Percentiles rank a stretch among this genome's conserved stretches.
Conservation (phyloP, 805 yeast species). For the Teunomyces pallodes region DNA sequence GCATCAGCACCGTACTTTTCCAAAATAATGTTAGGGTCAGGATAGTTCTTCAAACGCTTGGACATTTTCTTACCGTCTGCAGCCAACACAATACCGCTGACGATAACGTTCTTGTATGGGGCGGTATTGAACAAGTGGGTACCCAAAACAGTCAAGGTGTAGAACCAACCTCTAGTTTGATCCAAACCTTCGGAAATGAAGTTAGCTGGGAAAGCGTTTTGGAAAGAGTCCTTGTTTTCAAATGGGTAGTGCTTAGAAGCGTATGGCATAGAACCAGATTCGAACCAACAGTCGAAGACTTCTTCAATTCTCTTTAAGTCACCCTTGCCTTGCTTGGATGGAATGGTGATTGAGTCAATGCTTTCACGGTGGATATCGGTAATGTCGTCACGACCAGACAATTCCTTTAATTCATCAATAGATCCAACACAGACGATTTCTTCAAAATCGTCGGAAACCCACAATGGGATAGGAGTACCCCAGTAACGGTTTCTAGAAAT, state of each 20-base stretch:
- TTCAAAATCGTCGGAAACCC: conserved; percentile 92
- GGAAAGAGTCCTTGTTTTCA: conserved; percentile 72
- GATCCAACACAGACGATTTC: conserved; percentile 95
- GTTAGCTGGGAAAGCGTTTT: conserved; percentile 87
- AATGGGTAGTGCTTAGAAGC: conserved; percentile 97
- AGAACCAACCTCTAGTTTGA: conserved; percentile 99
- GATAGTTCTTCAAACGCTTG: conserved; percentile 94
- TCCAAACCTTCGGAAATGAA: conserved; percentile 98
- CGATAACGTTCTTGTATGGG: conserved; percentile 94
- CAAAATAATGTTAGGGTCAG: conserved; percentile 84
- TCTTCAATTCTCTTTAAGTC: conserved; percentile 86
- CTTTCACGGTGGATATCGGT: conserved; percentile 92
- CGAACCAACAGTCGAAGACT: conserved; percentile 99
- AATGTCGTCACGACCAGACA: conserved; percentile 78
- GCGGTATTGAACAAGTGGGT: conserved; percentile 89
- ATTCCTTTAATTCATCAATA: conserved; percentile 76
- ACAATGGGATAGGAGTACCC: conserved; percentile 99
- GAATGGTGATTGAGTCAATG: conserved; percentile 90
- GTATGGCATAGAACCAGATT: conserved; percentile 98
- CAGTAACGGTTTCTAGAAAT: conserved; percentile 97
- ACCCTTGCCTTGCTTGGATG: conserved; percentile 88
- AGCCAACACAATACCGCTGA: conserved; percentile 94
- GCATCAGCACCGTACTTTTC: conserved; percentile 97
- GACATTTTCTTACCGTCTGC: conserved; percentile 99
- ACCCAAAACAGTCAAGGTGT: conserved; percentile 92